phyloP scores from a whole-genome alignment of 345 rosid genomes.

The Pistacia vera region DNA sequence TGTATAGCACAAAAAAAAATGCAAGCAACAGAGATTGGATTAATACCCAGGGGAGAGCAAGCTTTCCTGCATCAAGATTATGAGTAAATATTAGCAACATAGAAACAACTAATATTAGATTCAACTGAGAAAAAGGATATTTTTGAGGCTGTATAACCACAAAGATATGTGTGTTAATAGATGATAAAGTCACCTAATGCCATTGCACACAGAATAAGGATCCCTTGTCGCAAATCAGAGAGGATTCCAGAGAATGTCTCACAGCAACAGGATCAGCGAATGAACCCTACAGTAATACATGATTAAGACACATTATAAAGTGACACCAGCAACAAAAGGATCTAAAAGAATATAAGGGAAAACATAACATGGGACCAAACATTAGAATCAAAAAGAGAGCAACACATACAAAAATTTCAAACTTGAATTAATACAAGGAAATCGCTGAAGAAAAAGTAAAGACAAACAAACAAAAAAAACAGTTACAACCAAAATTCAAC shows the following conservation, averaged over 20 bases:
- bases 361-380: background rate
- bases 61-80: conserved; percentile 74
- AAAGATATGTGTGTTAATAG: background rate
- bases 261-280: conserved; percentile 99
- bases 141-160: background rate
- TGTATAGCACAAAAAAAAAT: background rate
- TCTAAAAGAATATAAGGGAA: background rate
- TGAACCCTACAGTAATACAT: conserved; percentile 54
- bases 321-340: background rate
- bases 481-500: background rate
- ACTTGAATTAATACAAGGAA: background rate
- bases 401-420: background rate
- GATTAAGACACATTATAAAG: background rate
- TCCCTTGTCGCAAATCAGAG: conserved; percentile 79
- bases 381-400: background rate
- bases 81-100: conserved; percentile 22
- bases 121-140: background rate
- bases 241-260: conserved; percentile 92
- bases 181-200: conserved; percentile 63
- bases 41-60: conserved; percentile 78
- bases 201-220: conserved; percentile 95
- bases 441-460: background rate
- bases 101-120: background rate
- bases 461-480: background rate
- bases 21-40: conserved; percentile 17